Conservation (phyloP, 768 basidiomycete species). For the Pisolithus orientalis region DNA sequence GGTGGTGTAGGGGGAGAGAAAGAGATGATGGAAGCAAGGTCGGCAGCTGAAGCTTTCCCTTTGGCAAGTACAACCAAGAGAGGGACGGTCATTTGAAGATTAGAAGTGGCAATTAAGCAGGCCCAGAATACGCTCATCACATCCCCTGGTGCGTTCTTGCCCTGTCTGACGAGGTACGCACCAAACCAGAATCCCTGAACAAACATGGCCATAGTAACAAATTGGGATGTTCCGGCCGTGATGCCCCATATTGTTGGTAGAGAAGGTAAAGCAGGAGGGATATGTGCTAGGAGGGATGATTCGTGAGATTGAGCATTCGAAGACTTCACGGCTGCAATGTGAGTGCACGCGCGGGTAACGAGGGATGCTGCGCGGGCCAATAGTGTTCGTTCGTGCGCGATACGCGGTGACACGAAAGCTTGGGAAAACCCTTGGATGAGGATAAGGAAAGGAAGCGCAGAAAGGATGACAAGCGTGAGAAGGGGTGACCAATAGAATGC, state of each 20-base stretch:
- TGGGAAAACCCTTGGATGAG: conserved; percentile 75
- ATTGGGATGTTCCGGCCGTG: conserved; percentile 63
- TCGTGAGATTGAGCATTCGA: conserved; percentile 73
- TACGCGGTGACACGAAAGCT: conserved; percentile 56
- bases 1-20: conserved; percentile 28
- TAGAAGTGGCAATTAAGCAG: conserved; percentile 82
- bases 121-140: conserved; percentile 99
- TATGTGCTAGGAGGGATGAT: conserved; percentile 38
- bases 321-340: conserved; percentile 88
- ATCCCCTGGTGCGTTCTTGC: conserved; percentile 59
- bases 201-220: conserved; percentile 87
- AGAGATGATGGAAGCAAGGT: conserved; percentile 16
- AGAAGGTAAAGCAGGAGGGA: conserved; percentile 42
- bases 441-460: conserved; percentile 77
- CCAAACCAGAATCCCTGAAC: conserved; percentile 98
- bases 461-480: conserved; percentile 88
- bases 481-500: conserved; percentile 76
- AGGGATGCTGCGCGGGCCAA: conserved; percentile 71
- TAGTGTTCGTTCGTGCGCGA: conserved; percentile 58
- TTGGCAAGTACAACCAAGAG: conserved; percentile 58
- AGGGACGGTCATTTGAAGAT: conserved; percentile 83
- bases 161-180: conserved; percentile 77
- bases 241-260: conserved; percentile 74
- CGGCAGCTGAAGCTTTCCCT: conserved; percentile 51
- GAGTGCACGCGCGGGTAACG: conserved; percentile 67